Evolutionary conservation across 2,329 filamentous ascomycete species (phyloP).

Genomic region (Xylariaceae sp.): DNA sequence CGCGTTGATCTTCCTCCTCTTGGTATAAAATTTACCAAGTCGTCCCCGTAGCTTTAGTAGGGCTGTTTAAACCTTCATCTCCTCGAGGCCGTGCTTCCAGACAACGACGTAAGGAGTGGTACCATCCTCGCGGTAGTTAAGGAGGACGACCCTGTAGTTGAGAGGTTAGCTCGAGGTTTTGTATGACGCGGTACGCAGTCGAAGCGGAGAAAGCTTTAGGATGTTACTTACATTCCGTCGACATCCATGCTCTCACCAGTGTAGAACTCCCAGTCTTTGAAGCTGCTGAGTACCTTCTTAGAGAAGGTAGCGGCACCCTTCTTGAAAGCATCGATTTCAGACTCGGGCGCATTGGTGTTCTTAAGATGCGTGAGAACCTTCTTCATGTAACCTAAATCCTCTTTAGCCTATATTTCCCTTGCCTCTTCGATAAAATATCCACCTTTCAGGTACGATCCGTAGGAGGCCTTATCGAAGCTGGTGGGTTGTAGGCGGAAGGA

Average conservation of each 20-base stretch:
- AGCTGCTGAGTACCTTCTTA: conserved; percentile 82
- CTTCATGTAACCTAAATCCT: conserved; percentile 82
- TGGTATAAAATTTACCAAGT: conserved; percentile 5
- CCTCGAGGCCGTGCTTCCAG: conserved; percentile 93
- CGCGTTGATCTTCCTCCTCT: conserved; percentile 29
- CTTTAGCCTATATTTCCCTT: conserved; percentile 14
- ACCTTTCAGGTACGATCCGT: conserved; percentile 87
- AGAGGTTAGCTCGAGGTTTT: conserved; percentile 21
- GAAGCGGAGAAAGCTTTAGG: not conserved
- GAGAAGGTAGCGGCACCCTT: conserved; percentile 73
- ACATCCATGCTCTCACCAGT: conserved; percentile 92
- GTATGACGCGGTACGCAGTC: not conserved
- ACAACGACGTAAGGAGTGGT: conserved; percentile 85
- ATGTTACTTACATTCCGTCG: conserved; percentile 81
- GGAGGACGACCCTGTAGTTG: conserved; percentile 75
- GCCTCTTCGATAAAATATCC: conserved; percentile 39
- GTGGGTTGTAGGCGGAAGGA: conserved; percentile 88
- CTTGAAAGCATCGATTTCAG: conserved; percentile 80
- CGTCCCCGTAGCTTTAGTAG: not conserved
- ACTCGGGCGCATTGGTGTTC: conserved; percentile 65
- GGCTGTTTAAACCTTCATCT: conserved; percentile 83
- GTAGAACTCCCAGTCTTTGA: conserved; percentile 96
- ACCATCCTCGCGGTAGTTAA: conserved; percentile 98
- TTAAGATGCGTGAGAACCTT: conserved; percentile 75
- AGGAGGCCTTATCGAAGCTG: conserved; percentile 85